A percentile compares a stretch with the other conserved stretches of the same genome.
These are phyloP conservation scores for grape (Vitis vinifera) DNA, from an alignment of 164 flowering plant genomes.

Conservation along the genomic window ASM3070453v1 NC_081823.1:27017001-27017500, in stretches of 20 bases:
- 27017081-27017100: constrained; percentile 82
- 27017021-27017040: background rate
- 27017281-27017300: no score
- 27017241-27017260: background rate
- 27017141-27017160: constrained; percentile 85
- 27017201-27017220: constrained; percentile 52
- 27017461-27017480: no score
- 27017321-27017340: constrained; percentile 67
- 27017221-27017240: background rate
- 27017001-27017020: background rate
- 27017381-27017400: constrained; percentile 82
- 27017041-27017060: background rate
- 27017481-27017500: no score
- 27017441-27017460: background rate
- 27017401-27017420: constrained; percentile 48
- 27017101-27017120: constrained; percentile 73
- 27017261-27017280: background rate
- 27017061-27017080: constrained; percentile 65
- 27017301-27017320: constrained; percentile 38
- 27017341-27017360: constrained; percentile 57
- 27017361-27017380: constrained; percentile 69
- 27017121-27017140: constrained; percentile 69
- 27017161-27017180: constrained; percentile 64
- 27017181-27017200: constrained; percentile 73
- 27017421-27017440: constrained; percentile 51